phyloP scores from a whole-genome alignment of 306 rosid species.

The Cicer pinnatifidum region DNA sequence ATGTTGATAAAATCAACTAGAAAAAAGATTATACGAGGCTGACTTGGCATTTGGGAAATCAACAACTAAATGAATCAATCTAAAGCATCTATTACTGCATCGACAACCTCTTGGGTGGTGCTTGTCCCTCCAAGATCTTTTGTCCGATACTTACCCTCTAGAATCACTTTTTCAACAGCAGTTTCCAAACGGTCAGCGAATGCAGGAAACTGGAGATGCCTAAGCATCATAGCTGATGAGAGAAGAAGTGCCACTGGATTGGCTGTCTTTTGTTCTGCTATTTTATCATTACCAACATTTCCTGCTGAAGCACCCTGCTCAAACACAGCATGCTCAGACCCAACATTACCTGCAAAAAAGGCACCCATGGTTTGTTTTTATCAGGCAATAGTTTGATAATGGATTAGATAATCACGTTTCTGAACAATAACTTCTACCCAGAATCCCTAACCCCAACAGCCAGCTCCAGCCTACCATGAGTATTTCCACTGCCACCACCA shows the following conservation, averaged over 20 bases:
- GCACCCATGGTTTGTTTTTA: background rate
- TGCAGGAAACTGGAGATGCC: constrained; percentile 95
- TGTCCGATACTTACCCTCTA: constrained; percentile 71
- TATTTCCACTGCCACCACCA: background rate
- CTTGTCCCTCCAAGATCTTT: constrained; percentile 89
- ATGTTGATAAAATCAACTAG: constrained; percentile 34
- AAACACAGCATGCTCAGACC: constrained; percentile 86
- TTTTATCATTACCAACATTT: constrained; percentile 73
- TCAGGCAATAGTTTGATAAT: background rate
- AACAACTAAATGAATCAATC: constrained; percentile 54
- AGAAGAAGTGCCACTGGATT: constrained; percentile 94
- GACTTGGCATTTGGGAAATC: constrained; percentile 31
- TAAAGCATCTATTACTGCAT: constrained; percentile 74
- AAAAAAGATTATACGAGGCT: constrained; percentile 42
- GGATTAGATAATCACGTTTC: background rate
- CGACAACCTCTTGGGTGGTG: constrained; percentile 82
- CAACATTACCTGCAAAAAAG: constrained; percentile 77
- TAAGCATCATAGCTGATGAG: constrained; percentile 95
- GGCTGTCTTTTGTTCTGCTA: constrained; percentile 68
- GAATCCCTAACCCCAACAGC: constrained; percentile 1
- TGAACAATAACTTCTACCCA: constrained; percentile 13
- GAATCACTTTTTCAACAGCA: constrained; percentile 76
- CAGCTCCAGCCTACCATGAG: constrained; percentile 16
- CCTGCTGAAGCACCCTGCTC: constrained; percentile 99
- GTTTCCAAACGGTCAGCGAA: constrained; percentile 87